These are phyloP conservation scores for sweet orange (Citrus sinensis) DNA, from an alignment of 345 rosid genomes.

Conservation along the genomic window DNA sequence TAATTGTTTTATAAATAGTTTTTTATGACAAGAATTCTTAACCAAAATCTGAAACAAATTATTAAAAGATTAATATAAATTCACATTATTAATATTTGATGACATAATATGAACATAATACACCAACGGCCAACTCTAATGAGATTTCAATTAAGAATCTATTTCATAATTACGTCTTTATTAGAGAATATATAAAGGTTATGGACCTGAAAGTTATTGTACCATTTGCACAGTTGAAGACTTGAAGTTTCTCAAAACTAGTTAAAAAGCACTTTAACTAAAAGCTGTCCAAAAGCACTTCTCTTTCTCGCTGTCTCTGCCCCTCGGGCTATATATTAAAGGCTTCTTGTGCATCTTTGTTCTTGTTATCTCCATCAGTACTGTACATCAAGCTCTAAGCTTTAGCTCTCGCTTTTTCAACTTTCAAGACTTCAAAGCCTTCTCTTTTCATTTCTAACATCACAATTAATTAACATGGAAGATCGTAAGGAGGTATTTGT, in stretches of 20 bases:
- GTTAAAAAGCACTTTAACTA: background rate
- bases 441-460: background rate
- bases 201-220: background rate
- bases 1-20: too few species aligned
- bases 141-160: too few species aligned
- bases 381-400: background rate
- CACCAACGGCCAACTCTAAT: too few species aligned
- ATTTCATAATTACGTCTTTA: too few species aligned
- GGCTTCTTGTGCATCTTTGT: background rate
- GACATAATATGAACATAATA: too few species aligned
- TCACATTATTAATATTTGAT: too few species aligned
- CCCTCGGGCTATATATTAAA: background rate
- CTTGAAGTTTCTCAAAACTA: background rate
- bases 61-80: too few species aligned
- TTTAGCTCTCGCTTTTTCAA: background rate
- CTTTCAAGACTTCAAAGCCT: background rate
- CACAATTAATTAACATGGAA: constrained; percentile 35
- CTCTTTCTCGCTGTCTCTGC: background rate
- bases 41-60: too few species aligned
- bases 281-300: background rate
- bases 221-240: background rate
- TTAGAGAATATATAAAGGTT: background rate
- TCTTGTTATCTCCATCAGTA: background rate
- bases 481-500: constrained; percentile 54
- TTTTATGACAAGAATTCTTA: too few species aligned